Base-by-base conservation (phyloP, 2,329 filamentous ascomycete species). In the Phyllosticta paracitricarpa region DNA sequence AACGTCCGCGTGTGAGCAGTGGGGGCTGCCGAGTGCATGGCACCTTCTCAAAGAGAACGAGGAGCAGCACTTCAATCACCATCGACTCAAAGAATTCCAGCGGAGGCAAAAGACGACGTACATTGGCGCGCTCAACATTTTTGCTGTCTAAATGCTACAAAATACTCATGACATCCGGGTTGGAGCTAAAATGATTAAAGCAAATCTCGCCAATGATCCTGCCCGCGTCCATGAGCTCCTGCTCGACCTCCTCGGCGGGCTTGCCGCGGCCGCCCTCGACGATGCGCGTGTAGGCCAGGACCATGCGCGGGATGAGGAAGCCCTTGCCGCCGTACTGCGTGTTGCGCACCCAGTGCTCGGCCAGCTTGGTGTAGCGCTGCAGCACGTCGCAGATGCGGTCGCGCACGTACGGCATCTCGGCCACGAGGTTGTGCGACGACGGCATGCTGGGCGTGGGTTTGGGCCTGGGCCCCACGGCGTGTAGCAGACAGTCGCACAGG, bases 291-390 rank as follows among this genome's bases (percentile, higher is more conserved):
- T 55, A 51, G 30, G 58, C 58, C 25, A 60, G 58, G 52, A 56
- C 58, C 58, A 60, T 60, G 24, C 58, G 52, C 33, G 58, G 58
- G 4, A 60, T 60, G 24, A 60, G 25, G n/a, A 60, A 60, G 5
- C 52, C 58, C 52, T 60, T 60, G 58, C 58, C 58, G 17, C 52
- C 58, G 6, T 55, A 60, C 58, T 60, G 58, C 9, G 58, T 60
- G n/a, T 51, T 51, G 22, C 58, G 52, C 24, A 60, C 52, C 2
- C 58, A 35, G 25, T 60, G 52, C 58, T 60, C 58, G 19, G 58
- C 58, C 19, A 56, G 6, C 51, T 55, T 60, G 58, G 55, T 26
- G 58, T 55, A 60, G 14, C 52, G 35, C 58, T 60, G 52, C 28
- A 60, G 26, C 5, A 56, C 26, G n/a, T 19, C 52, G 33, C 48